phyloP scores from a whole-genome alignment of 768 basidiomycete genomes.

The Tulasnella sp. region DNA sequence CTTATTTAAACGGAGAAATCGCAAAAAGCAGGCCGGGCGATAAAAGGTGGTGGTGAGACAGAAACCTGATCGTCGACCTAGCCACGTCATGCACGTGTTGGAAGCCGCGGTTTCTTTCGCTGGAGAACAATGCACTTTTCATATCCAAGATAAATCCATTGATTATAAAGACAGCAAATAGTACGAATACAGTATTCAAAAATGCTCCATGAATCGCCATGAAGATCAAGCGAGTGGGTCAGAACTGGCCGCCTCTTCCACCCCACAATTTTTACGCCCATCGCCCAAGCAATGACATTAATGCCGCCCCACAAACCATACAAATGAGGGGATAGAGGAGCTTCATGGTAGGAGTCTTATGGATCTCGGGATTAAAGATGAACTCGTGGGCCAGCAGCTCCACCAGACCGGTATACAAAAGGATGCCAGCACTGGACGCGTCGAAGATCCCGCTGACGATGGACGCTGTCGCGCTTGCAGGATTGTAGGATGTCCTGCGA shows the following conservation, averaged over 20 bases:
- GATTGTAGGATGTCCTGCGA: constrained; percentile 57
- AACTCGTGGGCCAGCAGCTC: constrained; percentile 95
- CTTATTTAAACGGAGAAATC: neutral
- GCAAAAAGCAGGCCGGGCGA: neutral
- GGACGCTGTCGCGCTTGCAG: constrained; percentile 57
- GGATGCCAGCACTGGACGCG: constrained; percentile 73
- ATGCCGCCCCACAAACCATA: constrained; percentile 69
- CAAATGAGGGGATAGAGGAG: constrained; percentile 64
- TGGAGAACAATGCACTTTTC: too few species aligned
- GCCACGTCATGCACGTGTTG: too few species aligned
- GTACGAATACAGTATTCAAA: too few species aligned
- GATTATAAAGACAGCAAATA: too few species aligned
- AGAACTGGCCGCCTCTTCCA: too few species aligned
- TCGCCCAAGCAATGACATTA: constrained; percentile 86
- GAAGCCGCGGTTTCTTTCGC: too few species aligned
- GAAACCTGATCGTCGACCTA: too few species aligned
- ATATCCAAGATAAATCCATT: too few species aligned
- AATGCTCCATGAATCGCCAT: too few species aligned
- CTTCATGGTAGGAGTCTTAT: constrained; percentile 50
- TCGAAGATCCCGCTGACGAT: constrained; percentile 83
- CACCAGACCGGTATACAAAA: constrained; percentile 79
- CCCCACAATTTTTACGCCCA: constrained; percentile 64
- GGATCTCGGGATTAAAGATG: constrained; percentile 80
- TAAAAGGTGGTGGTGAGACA: neutral
- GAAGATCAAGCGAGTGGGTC: too few species aligned